These are phyloP conservation scores for Metschnikowia noctiluminum DNA, from an alignment of 805 yeast species.

Conservation along the genomic window DNA sequence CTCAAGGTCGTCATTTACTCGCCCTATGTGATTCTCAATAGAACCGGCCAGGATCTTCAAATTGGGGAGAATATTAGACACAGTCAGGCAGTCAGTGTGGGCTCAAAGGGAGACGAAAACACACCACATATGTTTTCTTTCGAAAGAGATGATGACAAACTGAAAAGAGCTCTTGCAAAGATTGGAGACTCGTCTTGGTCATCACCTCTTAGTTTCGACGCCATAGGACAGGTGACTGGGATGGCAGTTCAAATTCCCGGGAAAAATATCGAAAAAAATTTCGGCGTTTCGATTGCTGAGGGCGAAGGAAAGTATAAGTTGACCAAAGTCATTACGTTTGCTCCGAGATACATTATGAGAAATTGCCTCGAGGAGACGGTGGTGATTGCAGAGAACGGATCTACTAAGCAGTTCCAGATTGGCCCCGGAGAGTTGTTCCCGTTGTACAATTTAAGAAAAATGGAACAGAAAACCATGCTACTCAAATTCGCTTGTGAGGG, in stretches of 20 bases:
- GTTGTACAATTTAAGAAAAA: constrained; percentile 58
- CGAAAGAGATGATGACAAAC: constrained; percentile 51
- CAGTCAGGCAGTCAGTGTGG: constrained; percentile 17
- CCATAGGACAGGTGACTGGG: constrained; percentile 78
- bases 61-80: constrained; percentile 51
- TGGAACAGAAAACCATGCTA: constrained; percentile 56
- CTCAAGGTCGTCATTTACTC: constrained; percentile 68
- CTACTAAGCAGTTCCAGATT: constrained; percentile 48
- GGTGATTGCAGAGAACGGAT: constrained; percentile 65
- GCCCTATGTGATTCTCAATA: constrained; percentile 80
- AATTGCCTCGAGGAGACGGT: constrained; percentile 58
- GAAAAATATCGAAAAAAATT: constrained; percentile 57
- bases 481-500: constrained; percentile 55
- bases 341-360: constrained; percentile 78
- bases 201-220: constrained; percentile 75
- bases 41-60: constrained; percentile 65
- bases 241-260: constrained; percentile 44
- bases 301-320: constrained; percentile 82
- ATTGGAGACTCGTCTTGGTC: constrained; percentile 73
- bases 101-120: constrained; percentile 17
- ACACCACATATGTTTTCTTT: constrained; percentile 85
- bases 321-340: constrained; percentile 71
- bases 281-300: constrained; percentile 73
- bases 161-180: constrained; percentile 62
- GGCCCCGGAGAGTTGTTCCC: constrained; percentile 51